Evolutionary conservation across 306 rosid genomes (phyloP).

Genomic region (Pyrus pyrifolia): DNA sequence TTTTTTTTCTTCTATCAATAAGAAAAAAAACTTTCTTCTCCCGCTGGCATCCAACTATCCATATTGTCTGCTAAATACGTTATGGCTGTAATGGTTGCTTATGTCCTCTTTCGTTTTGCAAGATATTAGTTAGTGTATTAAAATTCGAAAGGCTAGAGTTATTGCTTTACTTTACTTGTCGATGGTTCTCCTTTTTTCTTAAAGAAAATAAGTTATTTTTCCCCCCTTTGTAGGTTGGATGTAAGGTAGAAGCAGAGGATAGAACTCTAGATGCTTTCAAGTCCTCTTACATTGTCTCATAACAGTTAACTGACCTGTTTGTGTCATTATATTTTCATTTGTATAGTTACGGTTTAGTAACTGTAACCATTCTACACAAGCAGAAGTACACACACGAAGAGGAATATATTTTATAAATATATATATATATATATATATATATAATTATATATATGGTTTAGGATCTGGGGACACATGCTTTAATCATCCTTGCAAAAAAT

Average conservation of each 20-base stretch:
- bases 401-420: not conserved
- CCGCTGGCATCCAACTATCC: not conserved
- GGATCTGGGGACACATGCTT: too few relatives aligned
- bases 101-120: not conserved
- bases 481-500: too few relatives aligned
- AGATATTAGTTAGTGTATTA: not conserved
- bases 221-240: not conserved
- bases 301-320: not conserved
- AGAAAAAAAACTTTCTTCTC: not conserved
- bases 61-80: not conserved
- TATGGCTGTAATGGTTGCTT: not conserved
- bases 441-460: too few relatives aligned
- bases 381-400: not conserved
- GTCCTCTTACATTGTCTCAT: not conserved
- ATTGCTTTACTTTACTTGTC: not conserved
- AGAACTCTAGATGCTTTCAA: not conserved
- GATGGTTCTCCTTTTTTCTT: not conserved
- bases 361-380: not conserved
- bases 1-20: not conserved
- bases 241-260: not conserved
- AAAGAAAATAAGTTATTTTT: not conserved
- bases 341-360: not conserved
- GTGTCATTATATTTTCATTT: not conserved
- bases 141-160: not conserved
- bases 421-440: too few relatives aligned